Evolutionary conservation across 2,329 filamentous ascomycete genomes (phyloP).

Genomic region (Arachnopeziza araneosa): DNA sequence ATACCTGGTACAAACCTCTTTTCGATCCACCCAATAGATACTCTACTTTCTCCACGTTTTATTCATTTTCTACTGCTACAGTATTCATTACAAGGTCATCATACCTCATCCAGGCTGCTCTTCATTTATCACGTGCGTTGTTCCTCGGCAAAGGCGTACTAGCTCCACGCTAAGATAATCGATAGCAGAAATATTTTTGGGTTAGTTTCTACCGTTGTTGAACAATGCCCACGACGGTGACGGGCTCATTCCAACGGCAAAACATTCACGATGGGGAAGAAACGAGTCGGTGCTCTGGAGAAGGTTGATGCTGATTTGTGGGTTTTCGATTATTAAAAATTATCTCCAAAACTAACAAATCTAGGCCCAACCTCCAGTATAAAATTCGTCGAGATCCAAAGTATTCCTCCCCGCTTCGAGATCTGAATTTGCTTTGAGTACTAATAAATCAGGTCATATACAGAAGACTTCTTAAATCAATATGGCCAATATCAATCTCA

Average conservation of each 20-base stretch:
- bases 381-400: conserved; percentile 84
- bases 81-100: too few species aligned
- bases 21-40: too few species aligned
- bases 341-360: conserved; percentile 19
- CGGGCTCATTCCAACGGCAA: conserved; percentile 1
- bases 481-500: conserved; percentile 90
- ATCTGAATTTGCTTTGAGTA: background rate
- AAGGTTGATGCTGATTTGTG: conserved; percentile 89
- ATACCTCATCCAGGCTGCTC: too few species aligned
- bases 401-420: conserved; percentile 38
- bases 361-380: conserved; percentile 77
- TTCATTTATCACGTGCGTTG: background rate
- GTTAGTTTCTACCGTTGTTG: background rate
- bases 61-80: too few species aligned
- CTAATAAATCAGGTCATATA: conserved; percentile 60
- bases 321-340: conserved; percentile 28
- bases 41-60: too few species aligned
- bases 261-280: conserved; percentile 61
- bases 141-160: background rate
- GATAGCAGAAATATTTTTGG: conserved; percentile 29
- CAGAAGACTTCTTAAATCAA: conserved; percentile 81
- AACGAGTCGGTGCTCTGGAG: conserved; percentile 86
- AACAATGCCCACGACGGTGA: conserved; percentile 6
- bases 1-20: too few species aligned
- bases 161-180: conserved; percentile 25